Evolutionary conservation across 495 filamentous ascomycete genomes (phyloP).

Genomic region (Parathielavia appendiculata): DNA sequence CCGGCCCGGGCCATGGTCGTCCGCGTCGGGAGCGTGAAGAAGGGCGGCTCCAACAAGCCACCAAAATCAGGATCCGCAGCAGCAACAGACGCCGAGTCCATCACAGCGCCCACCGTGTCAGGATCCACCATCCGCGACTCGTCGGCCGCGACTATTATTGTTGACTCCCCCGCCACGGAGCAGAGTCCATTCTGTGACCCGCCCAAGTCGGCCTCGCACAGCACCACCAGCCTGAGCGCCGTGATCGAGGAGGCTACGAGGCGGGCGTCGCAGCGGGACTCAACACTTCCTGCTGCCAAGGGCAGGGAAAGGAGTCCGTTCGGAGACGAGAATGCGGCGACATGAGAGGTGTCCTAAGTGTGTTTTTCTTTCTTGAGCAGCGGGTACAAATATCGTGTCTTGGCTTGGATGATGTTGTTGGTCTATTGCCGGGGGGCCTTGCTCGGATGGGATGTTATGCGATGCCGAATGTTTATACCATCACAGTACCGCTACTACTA

Average conservation of each 20-base stretch:
- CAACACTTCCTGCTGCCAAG: conserved; percentile 24
- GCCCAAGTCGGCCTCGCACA: conserved; percentile 32
- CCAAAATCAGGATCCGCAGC: conserved; percentile 7
- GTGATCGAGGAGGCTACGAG: conserved; percentile 50
- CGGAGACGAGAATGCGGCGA: conserved; percentile 52
- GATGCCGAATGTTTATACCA: no score
- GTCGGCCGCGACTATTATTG: conserved; percentile 43
- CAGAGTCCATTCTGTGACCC: conserved; percentile 60
- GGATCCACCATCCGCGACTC: conserved; percentile 30
- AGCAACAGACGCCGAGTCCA: conserved; percentile 23
- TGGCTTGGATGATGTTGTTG: no score
- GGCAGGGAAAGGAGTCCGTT: conserved; percentile 48
- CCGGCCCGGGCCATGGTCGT: conserved; percentile 51
- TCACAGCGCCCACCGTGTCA: conserved; percentile 23
- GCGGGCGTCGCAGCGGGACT: conserved; percentile 35
- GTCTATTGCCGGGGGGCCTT: no score
- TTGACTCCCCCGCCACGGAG: conserved; percentile 45
- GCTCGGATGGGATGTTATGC: no score
- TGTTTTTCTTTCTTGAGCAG: no score
- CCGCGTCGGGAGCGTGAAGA: conserved; percentile 49
- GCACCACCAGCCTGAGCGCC: conserved; percentile 46
- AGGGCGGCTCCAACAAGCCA: conserved; percentile 28
- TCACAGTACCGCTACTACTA: no score
- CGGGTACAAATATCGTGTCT: no score
- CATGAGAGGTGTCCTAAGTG: not conserved